Evolutionary conservation across 2,329 filamentous ascomycete genomes (phyloP).

Genomic region (Diaporthe longicolla): DNA sequence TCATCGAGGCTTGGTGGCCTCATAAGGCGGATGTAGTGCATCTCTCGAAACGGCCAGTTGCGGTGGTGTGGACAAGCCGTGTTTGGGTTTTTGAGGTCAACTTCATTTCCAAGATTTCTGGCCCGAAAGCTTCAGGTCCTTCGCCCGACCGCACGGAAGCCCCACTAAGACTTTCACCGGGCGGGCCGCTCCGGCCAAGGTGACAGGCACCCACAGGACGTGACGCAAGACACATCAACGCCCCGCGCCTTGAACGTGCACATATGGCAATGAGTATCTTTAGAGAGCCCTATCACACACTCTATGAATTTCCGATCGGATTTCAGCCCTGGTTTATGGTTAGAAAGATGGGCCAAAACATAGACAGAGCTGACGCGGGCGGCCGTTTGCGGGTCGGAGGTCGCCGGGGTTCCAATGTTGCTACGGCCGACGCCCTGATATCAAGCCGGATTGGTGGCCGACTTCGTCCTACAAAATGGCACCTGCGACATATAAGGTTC

Average conservation of each 20-base stretch:
- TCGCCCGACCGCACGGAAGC: constrained; percentile 15
- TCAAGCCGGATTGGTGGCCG: constrained; percentile 3
- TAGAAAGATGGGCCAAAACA: not conserved
- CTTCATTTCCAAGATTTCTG: constrained; percentile 9
- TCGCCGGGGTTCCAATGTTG: not conserved
- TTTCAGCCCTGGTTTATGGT: not conserved
- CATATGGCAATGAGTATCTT: no score
- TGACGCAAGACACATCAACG: not conserved
- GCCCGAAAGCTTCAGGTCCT: not conserved
- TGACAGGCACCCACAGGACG: not conserved
- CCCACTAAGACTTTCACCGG: not conserved
- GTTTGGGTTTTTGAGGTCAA: not conserved
- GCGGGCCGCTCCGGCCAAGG: constrained; percentile 21
- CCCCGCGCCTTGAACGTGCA: not conserved
- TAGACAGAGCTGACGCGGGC: not conserved
- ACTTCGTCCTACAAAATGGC: not conserved
- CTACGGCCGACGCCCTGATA: constrained; percentile 2
- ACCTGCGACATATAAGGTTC: constrained; percentile 13
- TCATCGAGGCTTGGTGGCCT: constrained; percentile 59
- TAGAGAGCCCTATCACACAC: not conserved
- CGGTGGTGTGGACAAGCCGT: not conserved
- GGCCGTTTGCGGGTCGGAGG: constrained; percentile 26
- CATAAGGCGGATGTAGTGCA: constrained; percentile 72
- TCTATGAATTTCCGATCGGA: not conserved
- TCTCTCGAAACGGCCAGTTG: constrained; percentile 46